These are phyloP conservation scores for Wallemia mellicola DNA, from an alignment of 1,284 basidiomycete genomes.

Conservation along the genomic window DNA sequence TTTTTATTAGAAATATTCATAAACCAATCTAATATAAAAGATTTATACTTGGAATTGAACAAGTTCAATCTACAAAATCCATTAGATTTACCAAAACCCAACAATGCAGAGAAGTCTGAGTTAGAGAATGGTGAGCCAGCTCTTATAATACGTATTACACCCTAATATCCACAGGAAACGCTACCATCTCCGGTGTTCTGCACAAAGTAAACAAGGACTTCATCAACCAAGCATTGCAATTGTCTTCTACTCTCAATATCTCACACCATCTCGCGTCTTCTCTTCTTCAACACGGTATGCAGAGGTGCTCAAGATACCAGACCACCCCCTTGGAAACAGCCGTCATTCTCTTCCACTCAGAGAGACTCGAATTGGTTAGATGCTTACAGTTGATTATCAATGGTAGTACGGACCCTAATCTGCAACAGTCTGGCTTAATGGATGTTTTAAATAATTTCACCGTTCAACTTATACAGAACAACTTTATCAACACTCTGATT, in stretches of 20 bases:
- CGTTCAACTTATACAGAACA: conserved; percentile 5
- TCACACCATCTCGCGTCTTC: conserved; percentile 43
- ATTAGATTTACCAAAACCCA: conserved; percentile 1
- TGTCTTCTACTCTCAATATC: conserved; percentile 39
- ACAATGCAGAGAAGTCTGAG: neutral
- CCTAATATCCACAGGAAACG: conserved; percentile 24
- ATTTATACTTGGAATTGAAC: neutral
- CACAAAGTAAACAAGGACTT: conserved; percentile 39
- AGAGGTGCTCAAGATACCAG: conserved; percentile 30
- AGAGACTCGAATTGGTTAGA: conserved; percentile 33
- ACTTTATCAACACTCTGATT: neutral
- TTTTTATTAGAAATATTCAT: conserved; percentile 4
- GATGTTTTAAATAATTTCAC: conserved; percentile 8
- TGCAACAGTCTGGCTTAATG: conserved; percentile 7
- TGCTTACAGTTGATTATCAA: conserved; percentile 27
- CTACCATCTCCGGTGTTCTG: conserved; percentile 26
- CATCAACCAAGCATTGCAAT: conserved; percentile 37
- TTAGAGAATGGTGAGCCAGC: neutral
- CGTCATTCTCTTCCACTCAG: conserved; percentile 31
- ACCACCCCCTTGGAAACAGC: conserved; percentile 30
- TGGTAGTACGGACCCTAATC: conserved; percentile 7
- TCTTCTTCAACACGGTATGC: conserved; percentile 32
- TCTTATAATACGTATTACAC: neutral
- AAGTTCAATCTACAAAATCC: neutral
- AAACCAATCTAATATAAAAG: conserved; percentile 1